Percentiles rank a stretch among this genome's conserved stretches.
phyloP scores from a whole-genome alignment of 495 filamentous ascomycete genomes.

The Trichodelitschia bisporula region DNA sequence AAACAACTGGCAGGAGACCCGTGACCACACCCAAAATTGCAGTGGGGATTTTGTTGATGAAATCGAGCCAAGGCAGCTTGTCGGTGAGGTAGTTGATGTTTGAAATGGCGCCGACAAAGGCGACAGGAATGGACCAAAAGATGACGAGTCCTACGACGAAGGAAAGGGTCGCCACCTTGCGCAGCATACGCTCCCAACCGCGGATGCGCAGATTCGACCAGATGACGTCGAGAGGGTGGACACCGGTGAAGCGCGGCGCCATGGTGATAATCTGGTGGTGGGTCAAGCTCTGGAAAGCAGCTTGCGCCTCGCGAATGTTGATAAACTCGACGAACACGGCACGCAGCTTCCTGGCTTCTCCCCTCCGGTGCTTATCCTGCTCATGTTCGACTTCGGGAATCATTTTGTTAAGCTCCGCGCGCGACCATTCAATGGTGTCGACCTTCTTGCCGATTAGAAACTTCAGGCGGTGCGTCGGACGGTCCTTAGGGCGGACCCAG shows the following conservation, averaged over 20 bases:
- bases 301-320: conserved; percentile 58
- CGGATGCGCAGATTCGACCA: conserved; percentile 71
- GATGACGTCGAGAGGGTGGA: conserved; percentile 67
- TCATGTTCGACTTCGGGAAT: conserved; percentile 55
- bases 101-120: conserved; percentile 63
- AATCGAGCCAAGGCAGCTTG: conserved; percentile 37
- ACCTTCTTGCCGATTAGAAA: conserved; percentile 73
- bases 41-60: conserved; percentile 46
- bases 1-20: conserved; percentile 56
- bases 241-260: conserved; percentile 71
- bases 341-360: conserved; percentile 37
- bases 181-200: conserved; percentile 67
- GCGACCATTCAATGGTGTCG: conserved; percentile 83
- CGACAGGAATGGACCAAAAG: conserved; percentile 91
- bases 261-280: conserved; percentile 83
- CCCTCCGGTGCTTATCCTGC: conserved; percentile 47
- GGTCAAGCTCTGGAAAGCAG: conserved; percentile 61
- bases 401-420: conserved; percentile 54
- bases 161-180: conserved; percentile 38
- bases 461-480: conserved; percentile 68
- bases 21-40: conserved; percentile 60
- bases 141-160: conserved; percentile 62
- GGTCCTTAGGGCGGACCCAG: conserved; percentile 47
- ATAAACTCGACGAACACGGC: conserved; percentile 81
- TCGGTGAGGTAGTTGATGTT: conserved; percentile 49